A percentile compares a stretch with the other conserved stretches of the same genome.
Evolutionary conservation across 2,329 filamentous ascomycete genomes (phyloP).

Genomic region (Cercospora canescens): DNA sequence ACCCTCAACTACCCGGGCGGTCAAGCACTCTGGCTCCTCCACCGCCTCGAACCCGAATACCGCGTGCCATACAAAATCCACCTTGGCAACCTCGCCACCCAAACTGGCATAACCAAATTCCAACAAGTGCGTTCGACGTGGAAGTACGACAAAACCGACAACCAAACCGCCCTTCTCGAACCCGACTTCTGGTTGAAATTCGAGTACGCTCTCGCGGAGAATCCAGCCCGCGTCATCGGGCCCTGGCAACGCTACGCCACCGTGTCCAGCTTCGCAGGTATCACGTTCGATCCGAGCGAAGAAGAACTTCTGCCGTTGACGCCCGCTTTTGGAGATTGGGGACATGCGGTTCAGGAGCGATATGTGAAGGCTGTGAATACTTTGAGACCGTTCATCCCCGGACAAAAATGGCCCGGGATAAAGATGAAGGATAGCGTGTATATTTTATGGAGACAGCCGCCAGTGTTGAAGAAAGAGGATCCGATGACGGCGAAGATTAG

Average conservation of each 20-base stretch:
- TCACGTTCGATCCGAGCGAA: constrained; percentile 47
- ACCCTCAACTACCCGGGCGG: constrained; percentile 93
- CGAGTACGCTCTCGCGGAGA: constrained; percentile 60
- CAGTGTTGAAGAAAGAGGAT: constrained; percentile 6
- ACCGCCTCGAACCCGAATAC: constrained; percentile 28
- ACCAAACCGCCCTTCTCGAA: constrained; percentile 48
- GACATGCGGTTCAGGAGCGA: constrained; percentile 11
- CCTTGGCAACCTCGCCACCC: constrained; percentile 62
- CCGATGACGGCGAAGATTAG: background rate
- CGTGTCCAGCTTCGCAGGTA: constrained; percentile 53
- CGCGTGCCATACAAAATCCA: constrained; percentile 43
- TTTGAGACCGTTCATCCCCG: constrained; percentile 37
- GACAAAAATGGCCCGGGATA: constrained; percentile 58
- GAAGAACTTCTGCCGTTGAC: constrained; percentile 27
- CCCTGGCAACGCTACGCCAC: constrained; percentile 55
- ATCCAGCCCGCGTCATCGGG: constrained; percentile 48
- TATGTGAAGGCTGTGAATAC: constrained; percentile 21
- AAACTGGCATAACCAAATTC: constrained; percentile 64
- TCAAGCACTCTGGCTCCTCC: constrained; percentile 62
- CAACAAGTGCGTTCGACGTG: constrained; percentile 50
- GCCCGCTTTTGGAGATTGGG: constrained; percentile 11
- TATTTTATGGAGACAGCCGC: constrained; percentile 45
- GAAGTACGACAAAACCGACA: constrained; percentile 62
- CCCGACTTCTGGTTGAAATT: constrained; percentile 59
- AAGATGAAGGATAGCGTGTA: constrained; percentile 55